A percentile compares a stretch with the other conserved stretches of the same genome.
These are phyloP conservation scores for Populus hybrid DNA, from an alignment of 441 rosid genomes.

Conservation along the genomic window DNA sequence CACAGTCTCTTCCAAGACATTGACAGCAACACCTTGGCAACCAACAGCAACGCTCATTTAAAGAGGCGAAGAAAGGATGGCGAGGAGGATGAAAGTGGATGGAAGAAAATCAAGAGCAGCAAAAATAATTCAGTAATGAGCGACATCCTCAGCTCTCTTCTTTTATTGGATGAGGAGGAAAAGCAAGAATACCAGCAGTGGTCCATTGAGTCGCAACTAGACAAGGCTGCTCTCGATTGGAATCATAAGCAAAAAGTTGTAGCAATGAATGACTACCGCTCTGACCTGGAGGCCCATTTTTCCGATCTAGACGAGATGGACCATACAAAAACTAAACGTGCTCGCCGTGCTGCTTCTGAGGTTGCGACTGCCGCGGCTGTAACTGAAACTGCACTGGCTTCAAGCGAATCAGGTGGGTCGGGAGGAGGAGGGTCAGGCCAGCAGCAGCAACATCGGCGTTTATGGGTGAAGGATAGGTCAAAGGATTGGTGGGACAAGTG, in stretches of 20 bases:
- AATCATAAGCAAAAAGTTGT: slow-evolving; percentile 34
- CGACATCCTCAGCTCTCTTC: slow-evolving; percentile 53
- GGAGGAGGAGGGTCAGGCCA: slow-evolving; percentile 16
- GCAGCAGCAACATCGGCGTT: slow-evolving; percentile 35
- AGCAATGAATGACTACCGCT: slow-evolving; percentile 38
- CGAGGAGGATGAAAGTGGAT: slow-evolving; percentile 20
- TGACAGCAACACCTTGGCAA: slow-evolving; percentile 22
- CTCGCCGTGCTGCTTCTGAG: slow-evolving; percentile 30
- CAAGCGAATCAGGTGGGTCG: slow-evolving; percentile 6
- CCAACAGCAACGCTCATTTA: slow-evolving; percentile 26
- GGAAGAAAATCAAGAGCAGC: neutral
- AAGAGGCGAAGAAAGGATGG: slow-evolving; percentile 47
- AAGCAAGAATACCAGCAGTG: slow-evolving; percentile 41
- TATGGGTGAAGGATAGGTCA: slow-evolving; percentile 88
- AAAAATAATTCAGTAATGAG: slow-evolving; percentile 28
- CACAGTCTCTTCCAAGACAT: slow-evolving; percentile 47
- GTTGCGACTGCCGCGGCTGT: slow-evolving; percentile 32
- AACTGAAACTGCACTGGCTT: slow-evolving; percentile 14
- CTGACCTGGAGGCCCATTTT: slow-evolving; percentile 38
- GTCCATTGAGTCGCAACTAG: slow-evolving; percentile 35
- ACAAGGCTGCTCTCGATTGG: slow-evolving; percentile 41
- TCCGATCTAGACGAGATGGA: slow-evolving; percentile 32
- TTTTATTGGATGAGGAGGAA: slow-evolving; percentile 61
- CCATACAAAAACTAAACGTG: slow-evolving; percentile 38
- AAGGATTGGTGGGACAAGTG: slow-evolving; percentile 88